Base-by-base conservation (phyloP, 2,329 filamentous ascomycete genomes). In the Monilinia vaccinii-corymbosi region DNA sequence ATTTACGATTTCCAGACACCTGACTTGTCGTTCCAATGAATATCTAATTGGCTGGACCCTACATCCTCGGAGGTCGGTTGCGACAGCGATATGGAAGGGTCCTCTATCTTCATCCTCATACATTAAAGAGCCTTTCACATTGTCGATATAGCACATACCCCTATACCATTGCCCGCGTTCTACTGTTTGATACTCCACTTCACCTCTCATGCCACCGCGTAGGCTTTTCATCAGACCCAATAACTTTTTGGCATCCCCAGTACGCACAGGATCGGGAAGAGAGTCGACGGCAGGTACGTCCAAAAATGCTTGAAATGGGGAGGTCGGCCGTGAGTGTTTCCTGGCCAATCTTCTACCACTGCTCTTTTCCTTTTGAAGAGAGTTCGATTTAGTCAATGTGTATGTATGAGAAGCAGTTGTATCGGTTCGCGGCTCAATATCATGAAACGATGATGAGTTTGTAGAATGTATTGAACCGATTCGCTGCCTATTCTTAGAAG, bases 121-220 rank as follows among this genome's bases (percentile, higher is more conserved):
- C 76, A 92, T 85, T 63, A 94, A 75, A 65, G 84, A 85, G 2
- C 88, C 89, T 61, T 81, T 83, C 50, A 89, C 86, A 61, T 90
- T 87, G 63, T 92, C 86, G 63, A 94, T 89, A 69, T 86, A 90
- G 70, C 86, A 88, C 63, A 87, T 82, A n/a, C 88, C 88, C 38
- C 78, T 73, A 60, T 81, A 79, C 89, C 89, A 94, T 1, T 80
- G 77, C 18, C 80, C 83, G 28, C 77, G 76, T 16, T 79, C 77
- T 42, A 84, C 82, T 47, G 78, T 78, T 67, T 87, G 83, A 70
- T 89, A 93, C 64, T 89, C 86, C 34, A 91, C 78, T 65, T 87
- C 84, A 60, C 89, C 89, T 67, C 85, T 85, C 89, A 93, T 94
- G 65, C 85, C 82, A 32, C 90, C 89, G 68, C 86, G 88, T 8